Conservation (phyloP, 768 basidiomycete genomes). For the Crassisporium funariophilum region DNA sequence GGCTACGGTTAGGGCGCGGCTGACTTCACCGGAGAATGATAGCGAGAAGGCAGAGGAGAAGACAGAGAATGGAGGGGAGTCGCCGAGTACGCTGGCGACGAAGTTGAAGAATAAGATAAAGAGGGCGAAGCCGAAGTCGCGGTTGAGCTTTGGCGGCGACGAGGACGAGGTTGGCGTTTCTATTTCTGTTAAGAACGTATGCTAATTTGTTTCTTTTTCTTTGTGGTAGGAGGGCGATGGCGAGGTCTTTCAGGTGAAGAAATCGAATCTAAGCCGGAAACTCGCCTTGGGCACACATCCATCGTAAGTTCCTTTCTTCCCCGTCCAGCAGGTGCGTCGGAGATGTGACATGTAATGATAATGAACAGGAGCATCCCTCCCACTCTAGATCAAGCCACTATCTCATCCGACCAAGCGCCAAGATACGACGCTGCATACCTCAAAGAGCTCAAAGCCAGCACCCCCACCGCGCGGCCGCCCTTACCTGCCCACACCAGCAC, state of each 20-base stretch:
- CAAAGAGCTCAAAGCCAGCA: conserved; percentile 78
- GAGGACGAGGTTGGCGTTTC: conserved; percentile 51
- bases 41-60: conserved; percentile 18
- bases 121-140: conserved; percentile 64
- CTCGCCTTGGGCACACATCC: conserved; percentile 58
- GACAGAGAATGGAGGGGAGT: conserved; percentile 42
- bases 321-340: not conserved
- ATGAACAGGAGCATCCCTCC: conserved; percentile 43
- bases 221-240: conserved; percentile 52
- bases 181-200: not conserved
- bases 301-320: conserved; percentile 34
- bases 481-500: too few species aligned
- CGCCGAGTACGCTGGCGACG: conserved; percentile 61
- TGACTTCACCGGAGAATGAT: conserved; percentile 41
- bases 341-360: conserved; percentile 7
- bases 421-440: conserved; percentile 75
- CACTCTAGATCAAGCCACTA: conserved; percentile 56
- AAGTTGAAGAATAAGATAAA: conserved; percentile 75
- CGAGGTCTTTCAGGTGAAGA: conserved; percentile 78
- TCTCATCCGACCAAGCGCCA: conserved; percentile 55
- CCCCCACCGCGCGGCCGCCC: conserved; percentile 55
- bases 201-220: conserved; percentile 28
- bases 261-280: conserved; percentile 74
- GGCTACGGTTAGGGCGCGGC: conserved; percentile 40
- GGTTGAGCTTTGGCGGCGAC: conserved; percentile 76